Conservation (phyloP, 805 yeast species). For the Candida silvatica region DNA sequence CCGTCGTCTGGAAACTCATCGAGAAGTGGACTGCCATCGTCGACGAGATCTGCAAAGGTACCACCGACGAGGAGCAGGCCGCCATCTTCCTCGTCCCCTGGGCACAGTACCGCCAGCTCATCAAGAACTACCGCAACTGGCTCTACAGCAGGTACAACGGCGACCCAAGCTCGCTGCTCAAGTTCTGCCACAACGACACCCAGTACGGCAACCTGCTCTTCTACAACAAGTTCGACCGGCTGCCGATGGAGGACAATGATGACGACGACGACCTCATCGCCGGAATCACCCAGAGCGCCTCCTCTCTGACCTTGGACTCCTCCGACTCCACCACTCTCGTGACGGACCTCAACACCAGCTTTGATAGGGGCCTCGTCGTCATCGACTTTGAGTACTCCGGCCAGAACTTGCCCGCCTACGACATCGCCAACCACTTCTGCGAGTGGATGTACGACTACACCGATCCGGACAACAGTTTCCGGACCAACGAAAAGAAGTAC, state of each 20-base stretch:
- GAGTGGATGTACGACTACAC: slow-evolving; percentile 98
- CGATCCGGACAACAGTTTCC: slow-evolving; percentile 44
- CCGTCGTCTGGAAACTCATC: slow-evolving; percentile 62
- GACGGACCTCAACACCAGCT: slow-evolving; percentile 21
- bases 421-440: slow-evolving; percentile 85
- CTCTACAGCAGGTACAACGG: slow-evolving; percentile 41
- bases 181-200: slow-evolving; percentile 92
- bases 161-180: slow-evolving; percentile 39
- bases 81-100: slow-evolving; percentile 38
- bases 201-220: slow-evolving; percentile 91
- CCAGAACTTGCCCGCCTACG: slow-evolving; percentile 81
- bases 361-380: slow-evolving; percentile 72
- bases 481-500: slow-evolving; percentile 44
- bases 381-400: slow-evolving; percentile 97
- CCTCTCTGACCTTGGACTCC: slow-evolving; percentile 10
- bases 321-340: slow-evolving; percentile 18
- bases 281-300: slow-evolving; percentile 11
- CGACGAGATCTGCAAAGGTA: slow-evolving; percentile 22
- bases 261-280: slow-evolving; percentile 1
- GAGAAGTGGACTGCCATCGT: slow-evolving; percentile 60
- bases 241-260: slow-evolving; percentile 19
- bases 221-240: slow-evolving; percentile 22
- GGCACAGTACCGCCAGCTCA: slow-evolving; percentile 37
- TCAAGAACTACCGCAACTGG: slow-evolving; percentile 54
- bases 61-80: slow-evolving; percentile 25